These are phyloP conservation scores for Paramecium pentaurelia DNA, from an alignment of 73 alveolate species.

Conservation along the genomic window DNA sequence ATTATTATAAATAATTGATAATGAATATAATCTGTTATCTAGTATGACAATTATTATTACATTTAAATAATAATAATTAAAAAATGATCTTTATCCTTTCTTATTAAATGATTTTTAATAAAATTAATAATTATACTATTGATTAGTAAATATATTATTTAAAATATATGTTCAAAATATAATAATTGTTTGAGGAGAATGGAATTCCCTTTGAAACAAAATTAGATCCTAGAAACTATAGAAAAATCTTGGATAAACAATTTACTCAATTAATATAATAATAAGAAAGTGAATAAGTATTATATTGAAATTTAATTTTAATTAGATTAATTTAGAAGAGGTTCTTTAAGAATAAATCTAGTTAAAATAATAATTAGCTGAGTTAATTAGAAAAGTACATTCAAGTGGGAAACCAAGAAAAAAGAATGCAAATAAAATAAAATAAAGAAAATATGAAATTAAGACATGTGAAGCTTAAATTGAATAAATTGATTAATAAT, in stretches of 20 bases:
- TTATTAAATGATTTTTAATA: no score
- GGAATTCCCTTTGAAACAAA: not conserved
- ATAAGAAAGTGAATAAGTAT: slow-evolving; percentile 26
- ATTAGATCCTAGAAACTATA: not conserved
- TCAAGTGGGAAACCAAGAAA: not conserved
- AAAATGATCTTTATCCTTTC: no score
- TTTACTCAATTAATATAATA: not conserved
- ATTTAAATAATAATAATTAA: no score
- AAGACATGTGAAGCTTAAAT: slow-evolving; percentile 4
- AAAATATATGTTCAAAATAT: slow-evolving; percentile 15
- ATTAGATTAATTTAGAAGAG: slow-evolving; percentile 26
- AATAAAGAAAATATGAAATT: slow-evolving; percentile 33
- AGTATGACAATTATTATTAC: no score
- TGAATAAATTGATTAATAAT: not conserved
- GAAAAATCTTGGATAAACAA: slow-evolving; percentile 9
- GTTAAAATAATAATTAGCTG: slow-evolving; percentile 22
- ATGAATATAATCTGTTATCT: no score
- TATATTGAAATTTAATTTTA: not conserved
- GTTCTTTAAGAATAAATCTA: not conserved
- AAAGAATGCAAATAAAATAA: not conserved
- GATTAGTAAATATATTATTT: not conserved
- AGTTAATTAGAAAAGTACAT: slow-evolving; percentile 4
- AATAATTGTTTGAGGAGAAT: slow-evolving; percentile 10
- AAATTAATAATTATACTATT: not conserved
- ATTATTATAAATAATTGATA: no score